Conservation (phyloP, 2,329 filamentous ascomycete species). For the Colletotrichum tanaceti region DNA sequence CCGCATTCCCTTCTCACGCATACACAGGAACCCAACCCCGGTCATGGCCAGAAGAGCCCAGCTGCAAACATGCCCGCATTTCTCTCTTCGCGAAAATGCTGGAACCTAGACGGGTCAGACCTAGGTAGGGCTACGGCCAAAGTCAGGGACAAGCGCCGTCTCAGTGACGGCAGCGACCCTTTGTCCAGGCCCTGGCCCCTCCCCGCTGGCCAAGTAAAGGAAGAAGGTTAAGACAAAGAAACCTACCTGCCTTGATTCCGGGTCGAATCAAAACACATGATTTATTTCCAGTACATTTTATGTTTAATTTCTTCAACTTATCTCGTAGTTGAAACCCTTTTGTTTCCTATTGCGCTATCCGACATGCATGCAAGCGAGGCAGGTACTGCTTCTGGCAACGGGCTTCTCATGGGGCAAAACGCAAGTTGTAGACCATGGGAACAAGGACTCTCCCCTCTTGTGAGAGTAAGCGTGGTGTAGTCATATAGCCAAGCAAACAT, state of each 20-base stretch:
- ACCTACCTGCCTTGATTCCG: slow-evolving; percentile 25
- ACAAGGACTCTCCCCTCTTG: neutral
- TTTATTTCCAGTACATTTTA: neutral
- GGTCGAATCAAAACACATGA: slow-evolving; percentile 15
- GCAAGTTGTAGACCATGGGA: neutral
- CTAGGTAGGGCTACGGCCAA: neutral
- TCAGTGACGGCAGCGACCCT: neutral
- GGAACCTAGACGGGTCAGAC: too few species aligned
- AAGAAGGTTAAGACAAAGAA: neutral
- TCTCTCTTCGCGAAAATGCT: too few species aligned
- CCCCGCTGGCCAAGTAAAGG: neutral
- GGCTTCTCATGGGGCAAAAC: neutral
- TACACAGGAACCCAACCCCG: neutral
- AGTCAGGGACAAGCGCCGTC: neutral
- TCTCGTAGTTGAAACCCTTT: neutral
- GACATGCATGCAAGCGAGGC: neutral
- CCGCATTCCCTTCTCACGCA: neutral
- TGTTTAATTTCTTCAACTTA: neutral
- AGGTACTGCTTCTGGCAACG: neutral
- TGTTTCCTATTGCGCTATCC: slow-evolving; percentile 7
- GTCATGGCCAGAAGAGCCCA: neutral
- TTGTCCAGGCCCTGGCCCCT: too few species aligned
- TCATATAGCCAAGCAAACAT: neutral
- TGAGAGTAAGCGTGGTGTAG: too few species aligned
- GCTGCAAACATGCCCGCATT: too few species aligned